Evolutionary conservation across 2,329 filamentous ascomycete species (phyloP).

Genomic region (Nothopassalora personata): DNA sequence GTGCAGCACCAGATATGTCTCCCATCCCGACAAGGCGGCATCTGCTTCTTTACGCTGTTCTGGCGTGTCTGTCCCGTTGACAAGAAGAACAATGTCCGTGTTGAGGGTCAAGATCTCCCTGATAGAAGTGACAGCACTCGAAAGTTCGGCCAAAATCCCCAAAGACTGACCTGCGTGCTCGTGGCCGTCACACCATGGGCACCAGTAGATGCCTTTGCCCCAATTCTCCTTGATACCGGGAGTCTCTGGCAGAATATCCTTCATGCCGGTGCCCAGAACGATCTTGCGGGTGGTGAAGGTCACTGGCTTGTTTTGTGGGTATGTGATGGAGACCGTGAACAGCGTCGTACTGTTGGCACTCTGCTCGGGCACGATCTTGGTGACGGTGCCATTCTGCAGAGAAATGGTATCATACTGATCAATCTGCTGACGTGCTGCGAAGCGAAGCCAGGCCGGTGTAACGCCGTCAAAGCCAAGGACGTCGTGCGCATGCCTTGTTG

Average conservation of each 20-base stretch:
- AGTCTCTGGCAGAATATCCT: constrained; percentile 20
- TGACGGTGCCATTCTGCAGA: constrained; percentile 12
- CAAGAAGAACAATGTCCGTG: constrained; percentile 12
- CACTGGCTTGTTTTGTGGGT: constrained; percentile 8
- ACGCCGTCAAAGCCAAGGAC: constrained; percentile 20
- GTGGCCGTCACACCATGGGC: constrained; percentile 24
- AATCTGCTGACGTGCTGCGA: constrained; percentile 19
- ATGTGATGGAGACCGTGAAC: constrained; percentile 7
- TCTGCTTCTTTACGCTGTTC: constrained; percentile 8
- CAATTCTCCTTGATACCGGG: constrained; percentile 22
- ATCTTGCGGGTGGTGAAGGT: constrained; percentile 18
- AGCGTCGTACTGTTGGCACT: constrained; percentile 1
- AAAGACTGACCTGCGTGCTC: constrained; percentile 13
- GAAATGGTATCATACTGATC: constrained; percentile 15
- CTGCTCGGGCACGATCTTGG: constrained; percentile 6
- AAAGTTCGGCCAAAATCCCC: constrained; percentile 9
- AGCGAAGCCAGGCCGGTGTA: constrained; percentile 21
- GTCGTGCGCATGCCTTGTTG: constrained; percentile 18
- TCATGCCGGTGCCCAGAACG: constrained; percentile 20
- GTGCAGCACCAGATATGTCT: constrained; percentile 9
- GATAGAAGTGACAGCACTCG: constrained; percentile 5
- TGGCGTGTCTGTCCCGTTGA: constrained; percentile 13
- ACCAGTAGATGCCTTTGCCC: constrained; percentile 25
- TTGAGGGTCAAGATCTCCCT: constrained; percentile 11
- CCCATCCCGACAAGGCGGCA: constrained; percentile 10